Evolutionary conservation across 176 grass and related monocot genomes (phyloP).

Genomic region (Zizania latifolia): DNA sequence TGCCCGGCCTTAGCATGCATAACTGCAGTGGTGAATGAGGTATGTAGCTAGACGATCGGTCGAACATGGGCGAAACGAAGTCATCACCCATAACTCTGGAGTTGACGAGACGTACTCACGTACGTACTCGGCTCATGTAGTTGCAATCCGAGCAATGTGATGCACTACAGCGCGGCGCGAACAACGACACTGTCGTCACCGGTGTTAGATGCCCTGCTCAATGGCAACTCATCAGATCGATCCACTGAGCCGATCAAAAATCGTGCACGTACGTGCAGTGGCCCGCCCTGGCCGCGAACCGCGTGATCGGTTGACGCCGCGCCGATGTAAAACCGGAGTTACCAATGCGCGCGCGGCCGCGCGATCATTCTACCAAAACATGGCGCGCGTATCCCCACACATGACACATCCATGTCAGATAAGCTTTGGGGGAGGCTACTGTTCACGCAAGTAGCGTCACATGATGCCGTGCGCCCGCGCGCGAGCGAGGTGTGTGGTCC

Average conservation of each 20-base stretch:
- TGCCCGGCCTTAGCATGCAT: too few relatives aligned
- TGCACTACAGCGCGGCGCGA: neutral
- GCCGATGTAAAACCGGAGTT: neutral
- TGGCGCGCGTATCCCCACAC: neutral
- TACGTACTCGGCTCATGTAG: neutral
- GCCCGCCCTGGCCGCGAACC: neutral
- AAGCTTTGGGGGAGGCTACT: slow-evolving; percentile 6
- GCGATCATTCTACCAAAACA: neutral
- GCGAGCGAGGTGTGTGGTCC: slow-evolving; percentile 30
- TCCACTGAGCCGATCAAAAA: slow-evolving; percentile 9
- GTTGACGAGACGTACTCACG: neutral
- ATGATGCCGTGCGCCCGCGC: neutral
- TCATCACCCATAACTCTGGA: neutral
- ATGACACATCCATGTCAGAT: slow-evolving; percentile 19
- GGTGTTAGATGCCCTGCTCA: slow-evolving; percentile 24
- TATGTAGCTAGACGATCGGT: neutral
- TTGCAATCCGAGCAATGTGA: neutral
- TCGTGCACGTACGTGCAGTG: neutral
- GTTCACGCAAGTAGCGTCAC: slow-evolving; percentile 12
- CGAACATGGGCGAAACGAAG: neutral
- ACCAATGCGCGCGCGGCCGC: neutral
- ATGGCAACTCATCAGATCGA: slow-evolving; percentile 10
- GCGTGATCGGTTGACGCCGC: neutral
- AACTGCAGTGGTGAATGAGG: too few relatives aligned
- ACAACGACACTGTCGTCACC: slow-evolving; percentile 22